These are phyloP conservation scores for Saccharomycopsis fibuligera DNA, from an alignment of 805 yeast species.

Conservation along the genomic window DNA sequence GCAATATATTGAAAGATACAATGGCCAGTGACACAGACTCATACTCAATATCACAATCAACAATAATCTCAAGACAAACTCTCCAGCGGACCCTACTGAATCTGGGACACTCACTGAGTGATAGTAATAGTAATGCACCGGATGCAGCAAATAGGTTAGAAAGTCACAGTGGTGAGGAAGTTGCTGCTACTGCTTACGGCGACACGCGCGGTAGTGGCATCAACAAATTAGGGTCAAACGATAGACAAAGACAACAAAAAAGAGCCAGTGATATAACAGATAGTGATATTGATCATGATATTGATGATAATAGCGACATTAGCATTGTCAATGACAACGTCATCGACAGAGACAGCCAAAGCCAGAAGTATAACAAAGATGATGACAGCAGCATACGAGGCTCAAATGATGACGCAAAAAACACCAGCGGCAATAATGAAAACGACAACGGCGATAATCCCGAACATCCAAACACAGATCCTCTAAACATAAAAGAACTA, in stretches of 20 bases:
- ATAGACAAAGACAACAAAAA: no score
- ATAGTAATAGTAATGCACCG: no score
- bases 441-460: neutral
- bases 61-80: slow-evolving; percentile 12
- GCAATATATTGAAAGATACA: neutral
- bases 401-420: neutral
- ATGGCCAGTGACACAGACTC: slow-evolving; percentile 26
- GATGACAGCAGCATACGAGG: neutral
- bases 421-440: neutral
- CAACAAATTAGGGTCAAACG: no score
- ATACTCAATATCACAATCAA: slow-evolving; percentile 25
- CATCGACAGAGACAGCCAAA: neutral
- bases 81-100: neutral
- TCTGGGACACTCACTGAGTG: neutral
- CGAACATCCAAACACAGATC: slow-evolving; percentile 40
- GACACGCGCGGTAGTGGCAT: no score
- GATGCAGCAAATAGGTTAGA: no score
- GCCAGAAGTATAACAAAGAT: neutral
- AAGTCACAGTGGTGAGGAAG: no score
- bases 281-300: neutral
- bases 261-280: no score
- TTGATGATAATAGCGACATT: neutral
- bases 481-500: slow-evolving; percentile 52
- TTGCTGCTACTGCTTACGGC: no score
- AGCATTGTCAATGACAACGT: neutral